Evolutionary conservation across 176 grass and related monocot genomes (phyloP).

Genomic region (Saccharum spontaneum): DNA sequence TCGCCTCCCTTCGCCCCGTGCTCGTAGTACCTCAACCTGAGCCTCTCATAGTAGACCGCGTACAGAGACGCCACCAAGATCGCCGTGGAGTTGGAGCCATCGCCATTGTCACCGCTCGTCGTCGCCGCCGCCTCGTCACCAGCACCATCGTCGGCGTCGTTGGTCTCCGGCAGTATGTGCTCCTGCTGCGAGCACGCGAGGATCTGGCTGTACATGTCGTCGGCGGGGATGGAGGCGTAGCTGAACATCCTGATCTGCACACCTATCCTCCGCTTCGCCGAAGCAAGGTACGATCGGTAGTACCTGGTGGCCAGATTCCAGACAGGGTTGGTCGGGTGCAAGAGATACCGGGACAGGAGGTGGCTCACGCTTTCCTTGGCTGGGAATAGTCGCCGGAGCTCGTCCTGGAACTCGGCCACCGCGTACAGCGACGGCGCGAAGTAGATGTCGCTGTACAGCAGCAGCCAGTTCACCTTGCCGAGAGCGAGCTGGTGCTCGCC

Average conservation of each 20-base stretch:
- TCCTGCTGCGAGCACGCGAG: constrained; percentile 50
- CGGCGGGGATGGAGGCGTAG: constrained; percentile 2
- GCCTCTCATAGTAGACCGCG: constrained; percentile 46
- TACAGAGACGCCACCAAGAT: constrained; percentile 51
- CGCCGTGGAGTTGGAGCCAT: constrained; percentile 16
- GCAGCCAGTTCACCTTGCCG: constrained; percentile 54
- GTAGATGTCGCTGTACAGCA: constrained; percentile 57
- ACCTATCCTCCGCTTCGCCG: constrained; percentile 35
- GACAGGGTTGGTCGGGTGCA: constrained; percentile 55
- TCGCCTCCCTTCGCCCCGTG: constrained; percentile 31
- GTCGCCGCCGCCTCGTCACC: too few relatives aligned
- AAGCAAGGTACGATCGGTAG: constrained; percentile 41
- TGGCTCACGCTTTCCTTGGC: constrained; percentile 53
- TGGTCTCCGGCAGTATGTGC: constrained; percentile 33
- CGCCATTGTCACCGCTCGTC: neutral
- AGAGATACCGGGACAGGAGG: constrained; percentile 48
- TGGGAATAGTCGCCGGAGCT: constrained; percentile 55
- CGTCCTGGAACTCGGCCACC: constrained; percentile 31
- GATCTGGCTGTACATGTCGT: constrained; percentile 45
- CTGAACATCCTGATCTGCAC: constrained; percentile 56
- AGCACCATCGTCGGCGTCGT: neutral
- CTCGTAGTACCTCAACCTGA: constrained; percentile 45
- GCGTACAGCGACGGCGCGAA: constrained; percentile 49
- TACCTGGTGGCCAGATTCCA: constrained; percentile 48
- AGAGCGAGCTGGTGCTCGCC: constrained; percentile 47